Conservation (phyloP, 2,329 filamentous ascomycete genomes). For the Sarocladiaceae sp. region DNA sequence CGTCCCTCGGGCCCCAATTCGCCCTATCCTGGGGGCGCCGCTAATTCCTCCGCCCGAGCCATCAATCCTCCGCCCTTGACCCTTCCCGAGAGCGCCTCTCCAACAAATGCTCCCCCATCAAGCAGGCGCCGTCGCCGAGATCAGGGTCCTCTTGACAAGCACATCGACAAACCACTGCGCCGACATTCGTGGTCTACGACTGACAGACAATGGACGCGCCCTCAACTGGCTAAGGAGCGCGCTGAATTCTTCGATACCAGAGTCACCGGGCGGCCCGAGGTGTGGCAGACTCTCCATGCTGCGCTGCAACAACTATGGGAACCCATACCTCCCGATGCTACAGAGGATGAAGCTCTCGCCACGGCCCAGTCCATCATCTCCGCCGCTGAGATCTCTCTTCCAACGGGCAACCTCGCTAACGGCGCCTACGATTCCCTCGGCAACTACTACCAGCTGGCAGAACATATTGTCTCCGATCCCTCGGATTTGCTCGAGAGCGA, state of each 20-base stretch:
- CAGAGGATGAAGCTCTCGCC: conserved; percentile 36
- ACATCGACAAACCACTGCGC: conserved; percentile 64
- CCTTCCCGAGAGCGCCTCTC: conserved; percentile 22
- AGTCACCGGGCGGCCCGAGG: conserved; percentile 67
- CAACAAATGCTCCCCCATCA: conserved; percentile 14
- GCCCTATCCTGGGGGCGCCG: conserved; percentile 43
- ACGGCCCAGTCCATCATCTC: conserved; percentile 77
- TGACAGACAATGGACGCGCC: conserved; percentile 62
- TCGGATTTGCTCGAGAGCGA: conserved; percentile 41
- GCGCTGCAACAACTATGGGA: conserved; percentile 64
- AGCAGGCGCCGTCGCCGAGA: conserved; percentile 25
- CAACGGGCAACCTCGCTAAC: conserved; percentile 64
- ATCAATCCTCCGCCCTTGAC: conserved; percentile 39
- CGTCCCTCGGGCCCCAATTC: conserved; percentile 45
- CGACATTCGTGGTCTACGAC: conserved; percentile 58
- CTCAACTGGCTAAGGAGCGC: conserved; percentile 63
- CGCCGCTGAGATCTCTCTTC: conserved; percentile 69
- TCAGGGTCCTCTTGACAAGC: conserved; percentile 46
- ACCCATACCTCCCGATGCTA: conserved; percentile 27
- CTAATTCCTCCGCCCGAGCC: conserved; percentile 45
- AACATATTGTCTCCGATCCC: conserved; percentile 64
- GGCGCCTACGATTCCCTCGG: conserved; percentile 68
- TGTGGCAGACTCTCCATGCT: conserved; percentile 70
- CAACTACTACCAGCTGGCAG: conserved; percentile 62
- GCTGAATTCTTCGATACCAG: conserved; percentile 85